Evolutionary conservation across 169 alveolate genomes (phyloP), one percentile per base, ranked within the genome.

Genomic region (Fabrea salina): DNA sequence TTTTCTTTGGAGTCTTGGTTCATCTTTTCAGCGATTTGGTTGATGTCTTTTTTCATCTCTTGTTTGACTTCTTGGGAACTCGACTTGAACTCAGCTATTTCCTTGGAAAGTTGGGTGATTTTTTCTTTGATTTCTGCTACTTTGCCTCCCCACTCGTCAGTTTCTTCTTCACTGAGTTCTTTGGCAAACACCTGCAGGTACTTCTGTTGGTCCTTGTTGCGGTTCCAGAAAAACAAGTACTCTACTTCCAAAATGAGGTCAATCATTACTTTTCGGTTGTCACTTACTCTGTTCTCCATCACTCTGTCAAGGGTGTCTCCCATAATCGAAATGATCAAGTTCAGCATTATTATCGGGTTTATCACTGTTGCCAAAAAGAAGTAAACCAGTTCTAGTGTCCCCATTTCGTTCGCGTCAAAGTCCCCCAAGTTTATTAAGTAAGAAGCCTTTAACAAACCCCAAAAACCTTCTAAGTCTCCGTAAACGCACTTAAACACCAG

Each of bases 221-320:
- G n/a, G 8, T 35, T 70, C 72, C 72, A 50, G 53, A 51, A 5
- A 5, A 72, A 13, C n/a, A 72, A 3, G 13, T 30, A 4, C 39
- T 72, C 81, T 25, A 72, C 19, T 53, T 72, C 81, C 16, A 72
- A 51, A 13, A 72, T 35, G 37, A 72, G 43, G 4, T 54, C 71
- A 19, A 33, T 13, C 6, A 35, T 27, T 39, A 51, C 81, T 50
- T 49, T 30, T 16, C 11, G 13, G n/a, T 72, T 39, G 19, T 50
- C 72, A 25, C 49, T 41, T 19, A 2, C 5, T 5, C 13, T 27
- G 53, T 35, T 72, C 5, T 30, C 57, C 22, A 51, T 37, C 13
- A 72, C 81, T 35, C 43, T 53, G 3, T 49, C 81, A 53, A n/a
- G 53, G 3, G 51, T 54, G 37, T 72, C 72, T 3, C 81, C 81